Conservation (phyloP, 306 rosid species). For the Vicia faba region DNA sequence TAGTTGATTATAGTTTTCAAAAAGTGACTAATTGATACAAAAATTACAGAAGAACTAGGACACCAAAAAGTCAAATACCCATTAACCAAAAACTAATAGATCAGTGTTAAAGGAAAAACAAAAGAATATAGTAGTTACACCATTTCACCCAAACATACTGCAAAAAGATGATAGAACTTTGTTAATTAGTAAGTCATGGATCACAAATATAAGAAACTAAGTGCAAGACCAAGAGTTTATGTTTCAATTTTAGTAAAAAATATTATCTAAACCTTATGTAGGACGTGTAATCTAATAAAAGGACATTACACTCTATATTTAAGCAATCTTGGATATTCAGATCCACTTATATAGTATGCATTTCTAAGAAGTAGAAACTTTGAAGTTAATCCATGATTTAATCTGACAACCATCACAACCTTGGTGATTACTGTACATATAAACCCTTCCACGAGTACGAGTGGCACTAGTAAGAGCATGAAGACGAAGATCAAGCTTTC, state of each 20-base stretch:
- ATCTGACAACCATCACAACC: slow-evolving; percentile 73
- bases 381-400: slow-evolving; percentile 28
- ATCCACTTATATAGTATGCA: too few species aligned
- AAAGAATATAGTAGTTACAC: slow-evolving; percentile 27
- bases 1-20: slow-evolving; percentile 26
- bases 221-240: background rate
- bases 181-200: slow-evolving; percentile 23
- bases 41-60: background rate
- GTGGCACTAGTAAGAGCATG: slow-evolving; percentile 86
- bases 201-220: slow-evolving; percentile 11
- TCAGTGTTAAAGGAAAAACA: slow-evolving; percentile 6
- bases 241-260: too few species aligned
- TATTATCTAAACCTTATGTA: too few species aligned
- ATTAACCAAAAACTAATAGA: slow-evolving; percentile 26
- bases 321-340: slow-evolving; percentile 30
- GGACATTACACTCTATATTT: slow-evolving; percentile 11
- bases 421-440: slow-evolving; percentile 93
- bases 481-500: slow-evolving; percentile 93
- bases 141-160: slow-evolving; percentile 53
- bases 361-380: slow-evolving; percentile 7
- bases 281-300: background rate
- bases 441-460: slow-evolving; percentile 87
- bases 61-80: slow-evolving; percentile 17
- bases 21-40: slow-evolving; percentile 11
- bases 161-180: slow-evolving; percentile 21